Evolutionary conservation across 192 early-diverging fungal genomes (phyloP).

Genomic region (Coemansia sp.): DNA sequence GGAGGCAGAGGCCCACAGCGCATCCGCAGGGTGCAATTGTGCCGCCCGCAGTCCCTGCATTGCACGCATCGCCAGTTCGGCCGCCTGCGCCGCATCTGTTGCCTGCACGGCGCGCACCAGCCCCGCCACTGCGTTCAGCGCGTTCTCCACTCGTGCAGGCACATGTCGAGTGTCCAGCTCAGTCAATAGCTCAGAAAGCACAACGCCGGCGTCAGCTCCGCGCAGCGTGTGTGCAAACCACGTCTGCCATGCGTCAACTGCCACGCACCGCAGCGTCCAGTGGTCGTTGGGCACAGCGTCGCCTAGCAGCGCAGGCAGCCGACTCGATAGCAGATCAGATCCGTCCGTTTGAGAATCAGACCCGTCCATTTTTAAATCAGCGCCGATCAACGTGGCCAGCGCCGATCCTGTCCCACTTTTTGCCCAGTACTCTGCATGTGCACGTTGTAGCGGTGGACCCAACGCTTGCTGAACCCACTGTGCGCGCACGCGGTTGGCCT

Average conservation of each 20-base stretch:
- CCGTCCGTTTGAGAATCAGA: no score
- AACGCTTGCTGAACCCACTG: conserved; percentile 20
- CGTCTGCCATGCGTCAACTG: conserved; percentile 31
- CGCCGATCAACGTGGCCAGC: conserved; percentile 23
- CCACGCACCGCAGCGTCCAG: conserved; percentile 32
- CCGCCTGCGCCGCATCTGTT: conserved; percentile 16
- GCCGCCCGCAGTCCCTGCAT: conserved; percentile 4
- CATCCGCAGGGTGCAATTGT: conserved; percentile 5
- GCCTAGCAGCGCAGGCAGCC: conserved; percentile 10
- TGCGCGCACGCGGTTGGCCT: conserved; percentile 28
- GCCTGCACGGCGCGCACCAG: conserved; percentile 18
- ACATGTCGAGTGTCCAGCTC: conserved; percentile 11
- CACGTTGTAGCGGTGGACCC: conserved; percentile 7
- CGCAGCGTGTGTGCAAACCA: conserved; percentile 8
- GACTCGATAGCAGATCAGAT: neutral
- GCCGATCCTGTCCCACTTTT: neutral
- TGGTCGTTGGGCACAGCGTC: conserved; percentile 21
- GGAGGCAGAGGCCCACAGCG: neutral
- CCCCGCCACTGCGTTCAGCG: conserved; percentile 20
- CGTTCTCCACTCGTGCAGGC: conserved; percentile 31
- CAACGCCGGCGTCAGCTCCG: neutral
- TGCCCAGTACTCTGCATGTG: neutral
- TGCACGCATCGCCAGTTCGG: conserved; percentile 20
- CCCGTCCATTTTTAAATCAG: neutral
- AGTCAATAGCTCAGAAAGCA: neutral